Evolutionary conservation across 257 asterid genomes (phyloP).

Genomic region (Petunia secreta): DNA sequence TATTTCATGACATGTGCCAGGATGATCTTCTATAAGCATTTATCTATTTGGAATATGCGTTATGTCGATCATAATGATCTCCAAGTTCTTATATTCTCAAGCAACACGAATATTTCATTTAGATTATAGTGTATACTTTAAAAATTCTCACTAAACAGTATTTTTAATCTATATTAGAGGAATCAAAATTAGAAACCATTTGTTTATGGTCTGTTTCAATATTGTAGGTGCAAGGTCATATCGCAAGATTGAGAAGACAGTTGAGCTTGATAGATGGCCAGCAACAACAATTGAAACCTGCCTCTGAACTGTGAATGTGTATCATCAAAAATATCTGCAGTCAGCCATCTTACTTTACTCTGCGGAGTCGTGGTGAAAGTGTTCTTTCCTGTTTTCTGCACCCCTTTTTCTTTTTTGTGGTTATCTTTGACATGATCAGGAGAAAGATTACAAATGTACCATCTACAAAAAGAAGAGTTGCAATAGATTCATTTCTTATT

Average conservation of each 20-base stretch:
- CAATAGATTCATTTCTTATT: not conserved
- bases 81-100: not conserved
- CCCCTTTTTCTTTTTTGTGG: not conserved
- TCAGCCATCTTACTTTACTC: constrained; percentile 13
- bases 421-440: not conserved
- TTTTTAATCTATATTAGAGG: not conserved
- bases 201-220: constrained; percentile 30
- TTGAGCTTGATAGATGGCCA: constrained; percentile 73
- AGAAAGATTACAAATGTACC: not conserved
- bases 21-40: constrained; percentile 2
- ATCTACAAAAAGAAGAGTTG: not conserved
- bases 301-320: constrained; percentile 54
- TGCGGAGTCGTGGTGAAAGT: not conserved
- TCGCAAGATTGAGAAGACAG: constrained; percentile 81
- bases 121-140: not conserved
- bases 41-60: not conserved
- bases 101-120: not conserved
- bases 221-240: constrained; percentile 81
- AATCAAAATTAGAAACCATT: constrained; percentile 18
- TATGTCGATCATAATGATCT: not conserved
- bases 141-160: not conserved
- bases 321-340: constrained; percentile 29
- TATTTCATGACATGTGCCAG: not conserved
- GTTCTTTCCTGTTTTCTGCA: not conserved
- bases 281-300: constrained; percentile 57